Evolutionary conservation across 805 yeast genomes (phyloP).

Genomic region (Pichia thaimueangensis): DNA sequence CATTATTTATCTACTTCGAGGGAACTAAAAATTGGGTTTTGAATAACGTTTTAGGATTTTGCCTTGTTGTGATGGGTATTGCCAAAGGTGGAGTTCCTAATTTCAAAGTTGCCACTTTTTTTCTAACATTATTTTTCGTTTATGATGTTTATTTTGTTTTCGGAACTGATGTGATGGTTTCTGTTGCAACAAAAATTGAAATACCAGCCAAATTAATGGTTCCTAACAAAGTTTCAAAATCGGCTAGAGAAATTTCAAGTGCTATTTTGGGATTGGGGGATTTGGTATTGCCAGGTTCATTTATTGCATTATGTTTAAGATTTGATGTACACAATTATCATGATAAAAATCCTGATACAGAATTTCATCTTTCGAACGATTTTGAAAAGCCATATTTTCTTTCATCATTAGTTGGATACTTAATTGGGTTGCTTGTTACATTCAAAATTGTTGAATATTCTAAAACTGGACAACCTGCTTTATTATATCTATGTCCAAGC

Average conservation of each 20-base stretch:
- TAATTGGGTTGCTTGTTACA: constrained; percentile 40
- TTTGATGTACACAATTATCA: constrained; percentile 44
- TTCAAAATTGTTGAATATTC: constrained; percentile 33
- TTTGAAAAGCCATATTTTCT: constrained; percentile 42
- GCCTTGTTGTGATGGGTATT: constrained; percentile 40
- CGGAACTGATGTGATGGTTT: constrained; percentile 52
- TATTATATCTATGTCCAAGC: constrained; percentile 55
- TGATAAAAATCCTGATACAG: constrained; percentile 24
- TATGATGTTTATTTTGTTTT: constrained; percentile 68
- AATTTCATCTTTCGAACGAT: constrained; percentile 35
- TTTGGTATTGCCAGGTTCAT: constrained; percentile 53
- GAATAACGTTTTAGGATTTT: constrained; percentile 37
- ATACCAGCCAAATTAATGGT: constrained; percentile 47
- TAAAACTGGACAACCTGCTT: constrained; percentile 58
- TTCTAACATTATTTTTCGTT: constrained; percentile 45
- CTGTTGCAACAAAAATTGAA: constrained; percentile 50
- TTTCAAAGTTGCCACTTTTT: constrained; percentile 39
- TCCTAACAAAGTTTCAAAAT: constrained; percentile 31
- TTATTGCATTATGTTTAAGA: constrained; percentile 46
- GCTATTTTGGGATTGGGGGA: constrained; percentile 61
- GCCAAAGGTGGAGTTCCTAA: constrained; percentile 33
- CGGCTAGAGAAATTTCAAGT: constrained; percentile 17
- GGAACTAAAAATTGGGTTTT: constrained; percentile 40
- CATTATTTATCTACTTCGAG: constrained; percentile 18
- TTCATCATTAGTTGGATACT: constrained; percentile 41